Evolutionary conservation across 2,329 filamentous ascomycete genomes (phyloP), one percentile per base, ranked within the genome.

Genomic region (Plenodomus biglobosus): DNA sequence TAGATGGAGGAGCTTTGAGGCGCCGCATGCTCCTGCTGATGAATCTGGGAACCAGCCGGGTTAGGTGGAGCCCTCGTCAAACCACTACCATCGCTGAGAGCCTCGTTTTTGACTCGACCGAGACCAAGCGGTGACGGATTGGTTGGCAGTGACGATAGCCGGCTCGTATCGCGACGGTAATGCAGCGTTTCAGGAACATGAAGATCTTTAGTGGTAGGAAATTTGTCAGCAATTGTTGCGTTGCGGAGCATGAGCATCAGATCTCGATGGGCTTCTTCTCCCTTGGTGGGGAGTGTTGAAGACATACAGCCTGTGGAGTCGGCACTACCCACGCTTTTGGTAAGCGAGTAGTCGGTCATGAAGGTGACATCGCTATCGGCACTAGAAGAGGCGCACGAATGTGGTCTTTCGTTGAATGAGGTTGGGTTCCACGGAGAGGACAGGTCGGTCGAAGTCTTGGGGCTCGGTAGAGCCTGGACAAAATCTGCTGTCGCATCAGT

Each of bases 271-370:
- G 3, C 3, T 21, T 16, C 20, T n/a, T n/a, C n/a, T n/a, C n/a
- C n/a, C n/a, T n/a, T n/a, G n/a, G n/a, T n/a, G n/a, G n/a, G n/a
- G n/a, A n/a, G n/a, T n/a, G n/a, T n/a, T n/a, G 34, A 21, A 10
- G 41, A 44, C 34, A n/a, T 38, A 38, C 41, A 38, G 8, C 41
- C 34, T 6, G 37, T 17, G 4, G 20, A 44, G 7, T 44, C 34
- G 7, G 11, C 41, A 15, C 30, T 36, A 20, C 30, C 16, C 2
- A 44, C 21, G 16, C 41, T 44, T 20, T 19, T 10, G 20, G 34
- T 38, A 13, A 27, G 35, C 8, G 41, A 38, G 35, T 27, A 30
- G n/a, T 44, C 34, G 6, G 41, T 38, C 13, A 44, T 16, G 11
- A 38, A 22, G 8, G 30, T 36, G 19, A 11, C 19, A 7, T 19